These are phyloP conservation scores for Phaeomoniella chlamydospora DNA, from an alignment of 2,329 filamentous ascomycete species.

Conservation along the genomic window DNA sequence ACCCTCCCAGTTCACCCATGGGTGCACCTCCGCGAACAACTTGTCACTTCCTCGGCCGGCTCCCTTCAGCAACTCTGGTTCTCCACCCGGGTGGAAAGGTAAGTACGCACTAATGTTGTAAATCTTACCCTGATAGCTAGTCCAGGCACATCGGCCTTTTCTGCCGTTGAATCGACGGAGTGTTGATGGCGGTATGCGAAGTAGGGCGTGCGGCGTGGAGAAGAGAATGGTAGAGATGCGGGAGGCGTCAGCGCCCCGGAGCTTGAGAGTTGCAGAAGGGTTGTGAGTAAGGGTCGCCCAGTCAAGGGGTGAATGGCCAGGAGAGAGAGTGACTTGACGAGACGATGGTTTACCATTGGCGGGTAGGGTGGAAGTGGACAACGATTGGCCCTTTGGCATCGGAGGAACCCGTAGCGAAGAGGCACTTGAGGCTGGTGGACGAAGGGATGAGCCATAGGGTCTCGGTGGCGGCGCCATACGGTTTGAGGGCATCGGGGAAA, in stretches of 20 bases:
- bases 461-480: slow-evolving; percentile 9
- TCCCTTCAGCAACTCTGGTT: slow-evolving; percentile 45
- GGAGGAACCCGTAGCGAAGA: slow-evolving; percentile 24
- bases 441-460: slow-evolving; percentile 15
- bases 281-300: slow-evolving; percentile 67
- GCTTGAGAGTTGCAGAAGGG: slow-evolving; percentile 40
- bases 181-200: slow-evolving; percentile 68
- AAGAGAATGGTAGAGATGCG: slow-evolving; percentile 8
- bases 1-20: slow-evolving; percentile 56
- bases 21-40: slow-evolving; percentile 49
- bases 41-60: slow-evolving; percentile 52
- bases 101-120: slow-evolving; percentile 90
- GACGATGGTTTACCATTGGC: slow-evolving; percentile 30
- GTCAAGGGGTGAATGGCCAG: slow-evolving; percentile 87
- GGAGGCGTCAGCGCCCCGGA: slow-evolving; percentile 42
- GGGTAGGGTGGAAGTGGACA: slow-evolving; percentile 24
- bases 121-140: slow-evolving; percentile 72
- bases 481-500: slow-evolving; percentile 6
- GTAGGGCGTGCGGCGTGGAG: slow-evolving; percentile 36
- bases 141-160: slow-evolving; percentile 80
- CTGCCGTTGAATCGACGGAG: slow-evolving; percentile 68
- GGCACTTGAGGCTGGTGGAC: slow-evolving; percentile 28
- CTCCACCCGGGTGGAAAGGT: slow-evolving; percentile 75
- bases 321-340: slow-evolving; percentile 59
- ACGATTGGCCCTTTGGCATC: slow-evolving; percentile 23